Percentiles rank a stretch among this genome's conserved stretches.
phyloP scores from a whole-genome alignment of 495 filamentous ascomycete species.

The Cercophora sp. region DNA sequence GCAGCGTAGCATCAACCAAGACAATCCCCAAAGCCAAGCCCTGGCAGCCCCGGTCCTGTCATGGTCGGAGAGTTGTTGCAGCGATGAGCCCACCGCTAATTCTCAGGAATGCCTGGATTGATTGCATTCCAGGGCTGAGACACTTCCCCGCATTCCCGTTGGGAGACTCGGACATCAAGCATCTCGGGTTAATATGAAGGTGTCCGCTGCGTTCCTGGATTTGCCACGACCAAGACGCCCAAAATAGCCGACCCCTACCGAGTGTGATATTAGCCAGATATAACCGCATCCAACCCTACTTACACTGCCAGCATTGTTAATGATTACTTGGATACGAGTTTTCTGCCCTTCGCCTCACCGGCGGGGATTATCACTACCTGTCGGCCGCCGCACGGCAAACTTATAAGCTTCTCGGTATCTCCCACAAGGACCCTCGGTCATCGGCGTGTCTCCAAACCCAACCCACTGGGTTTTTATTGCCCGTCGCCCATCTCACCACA shows the following conservation, averaged over 20 bases:
- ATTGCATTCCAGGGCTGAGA: neutral
- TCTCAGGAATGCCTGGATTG: too few relatives aligned
- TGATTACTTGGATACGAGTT: neutral
- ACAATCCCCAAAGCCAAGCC: too few relatives aligned
- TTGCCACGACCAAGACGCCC: neutral
- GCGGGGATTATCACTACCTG: neutral
- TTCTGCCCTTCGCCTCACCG: neutral
- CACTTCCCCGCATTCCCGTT: neutral
- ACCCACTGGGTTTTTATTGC: too few relatives aligned
- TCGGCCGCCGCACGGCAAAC: neutral
- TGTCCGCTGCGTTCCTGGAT: neutral
- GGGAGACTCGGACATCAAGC: too few relatives aligned
- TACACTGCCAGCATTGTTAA: neutral
- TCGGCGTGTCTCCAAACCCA: too few relatives aligned
- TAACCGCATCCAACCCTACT: neutral
- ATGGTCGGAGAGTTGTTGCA: too few relatives aligned
- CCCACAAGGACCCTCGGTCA: too few relatives aligned
- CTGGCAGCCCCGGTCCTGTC: too few relatives aligned
- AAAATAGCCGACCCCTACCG: neutral
- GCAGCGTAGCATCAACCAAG: too few relatives aligned
- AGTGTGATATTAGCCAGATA: conserved; percentile 4
- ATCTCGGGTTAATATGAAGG: too few relatives aligned
- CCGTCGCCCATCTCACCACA: neutral
- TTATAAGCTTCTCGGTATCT: neutral
- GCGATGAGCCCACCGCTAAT: too few relatives aligned